phyloP scores from a whole-genome alignment of 1,284 basidiomycete species.

The Malassezia obtusa region DNA sequence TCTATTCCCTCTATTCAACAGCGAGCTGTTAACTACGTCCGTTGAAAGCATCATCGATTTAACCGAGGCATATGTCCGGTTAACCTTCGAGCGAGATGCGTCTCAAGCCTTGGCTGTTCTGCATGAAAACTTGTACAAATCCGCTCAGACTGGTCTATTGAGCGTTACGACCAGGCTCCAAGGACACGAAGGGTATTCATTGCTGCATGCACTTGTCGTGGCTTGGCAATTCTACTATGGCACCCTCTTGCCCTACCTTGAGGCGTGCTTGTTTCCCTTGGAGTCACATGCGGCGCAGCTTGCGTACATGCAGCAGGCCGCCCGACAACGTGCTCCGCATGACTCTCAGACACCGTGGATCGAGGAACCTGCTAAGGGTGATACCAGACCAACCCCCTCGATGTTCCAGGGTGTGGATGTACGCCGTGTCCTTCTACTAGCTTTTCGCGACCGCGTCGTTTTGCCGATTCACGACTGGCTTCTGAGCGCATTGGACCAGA shows the following conservation, averaged over 20 bases:
- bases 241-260: constrained; percentile 76
- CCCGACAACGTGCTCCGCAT: background rate
- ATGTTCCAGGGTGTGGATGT: constrained; percentile 53
- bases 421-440: constrained; percentile 64
- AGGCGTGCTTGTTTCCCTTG: constrained; percentile 55
- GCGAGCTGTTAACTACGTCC: constrained; percentile 72
- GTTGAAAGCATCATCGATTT: constrained; percentile 83
- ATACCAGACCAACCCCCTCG: too few relatives aligned
- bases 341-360: too few relatives aligned
- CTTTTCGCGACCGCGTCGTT: constrained; percentile 61
- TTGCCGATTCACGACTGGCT: constrained; percentile 36
- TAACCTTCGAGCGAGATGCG: constrained; percentile 48
- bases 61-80: constrained; percentile 60
- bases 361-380: too few relatives aligned
- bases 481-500: constrained; percentile 23
- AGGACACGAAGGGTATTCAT: constrained; percentile 55
- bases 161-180: constrained; percentile 76
- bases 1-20: constrained; percentile 80
- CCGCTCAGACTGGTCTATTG: constrained; percentile 78
- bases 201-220: constrained; percentile 69
- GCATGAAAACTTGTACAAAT: constrained; percentile 67
- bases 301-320: background rate
- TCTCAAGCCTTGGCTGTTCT: constrained; percentile 54
- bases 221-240: constrained; percentile 92
- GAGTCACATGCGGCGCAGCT: constrained; percentile 31